These are phyloP conservation scores for Lolium multiflorum DNA, from an alignment of 176 grass and related monocot genomes.

Conservation along the genomic window DNA sequence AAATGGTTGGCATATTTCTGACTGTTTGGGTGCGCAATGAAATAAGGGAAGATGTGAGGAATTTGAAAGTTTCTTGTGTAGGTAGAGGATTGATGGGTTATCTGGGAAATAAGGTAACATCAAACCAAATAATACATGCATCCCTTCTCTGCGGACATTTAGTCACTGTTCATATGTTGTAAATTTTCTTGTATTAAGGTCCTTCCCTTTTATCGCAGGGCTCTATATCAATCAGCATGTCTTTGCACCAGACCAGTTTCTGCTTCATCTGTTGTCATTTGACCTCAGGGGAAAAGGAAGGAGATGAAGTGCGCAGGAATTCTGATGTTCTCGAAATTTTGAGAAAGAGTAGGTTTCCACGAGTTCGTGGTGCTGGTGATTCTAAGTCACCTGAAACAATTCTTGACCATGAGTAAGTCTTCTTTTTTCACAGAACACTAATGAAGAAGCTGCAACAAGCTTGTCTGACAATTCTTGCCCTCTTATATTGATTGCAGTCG, in stretches of 20 bases:
- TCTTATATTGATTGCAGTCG: constrained; percentile 57
- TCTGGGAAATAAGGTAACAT: constrained; percentile 94
- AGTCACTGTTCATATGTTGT: neutral
- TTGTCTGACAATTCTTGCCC: neutral
- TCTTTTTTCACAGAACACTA: neutral
- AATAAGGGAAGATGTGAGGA: constrained; percentile 87
- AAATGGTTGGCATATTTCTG: constrained; percentile 99
- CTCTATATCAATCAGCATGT: constrained; percentile 98
- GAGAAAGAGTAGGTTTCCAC: constrained; percentile 88
- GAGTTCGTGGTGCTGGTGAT: constrained; percentile 48
- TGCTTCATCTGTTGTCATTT: constrained; percentile 95
- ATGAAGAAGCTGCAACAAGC: neutral
- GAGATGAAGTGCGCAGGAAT: constrained; percentile 88
- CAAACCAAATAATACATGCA: neutral
- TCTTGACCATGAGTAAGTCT: constrained; percentile 86
- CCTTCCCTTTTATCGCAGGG: constrained; percentile 49
- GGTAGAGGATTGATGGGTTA: constrained; percentile 98
- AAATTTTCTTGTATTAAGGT: constrained; percentile 33
- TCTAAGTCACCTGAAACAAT: constrained; percentile 85
- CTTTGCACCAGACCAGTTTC: constrained; percentile 82
- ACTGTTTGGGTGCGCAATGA: constrained; percentile 84
- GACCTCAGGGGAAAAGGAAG: constrained; percentile 95
- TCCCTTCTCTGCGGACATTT: constrained; percentile 12
- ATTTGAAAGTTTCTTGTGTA: constrained; percentile 95
- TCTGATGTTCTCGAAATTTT: constrained; percentile 91